Evolutionary conservation across 164 flowering plant genomes (phyloP), one percentile per base, ranked within the genome.

Genomic region (Nymphaea thermarum): DNA sequence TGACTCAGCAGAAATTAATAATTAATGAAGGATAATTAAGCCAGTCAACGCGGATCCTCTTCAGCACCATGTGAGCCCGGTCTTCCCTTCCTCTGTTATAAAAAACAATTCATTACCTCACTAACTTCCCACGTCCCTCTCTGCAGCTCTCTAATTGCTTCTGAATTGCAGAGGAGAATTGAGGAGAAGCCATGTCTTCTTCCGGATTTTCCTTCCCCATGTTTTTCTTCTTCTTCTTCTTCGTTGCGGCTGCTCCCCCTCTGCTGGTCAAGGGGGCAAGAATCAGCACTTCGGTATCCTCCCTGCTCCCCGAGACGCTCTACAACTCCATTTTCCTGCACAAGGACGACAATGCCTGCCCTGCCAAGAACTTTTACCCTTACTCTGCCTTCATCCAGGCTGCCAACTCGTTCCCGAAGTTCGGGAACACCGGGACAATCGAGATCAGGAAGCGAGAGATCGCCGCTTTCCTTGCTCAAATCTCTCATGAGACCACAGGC

Each of bases 401-500:
- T 0, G 44, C 88, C 0, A 64, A 63, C 14, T 15, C 70, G 65
- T 90, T 85, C 63, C 84, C 82, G 0, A 60, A 44, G 6, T 90
- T 90, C n/a, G 96, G 87, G 0, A 78, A 36, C 68, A 67, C 72
- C 0, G 96, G 91, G 3, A 68, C 73, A 44, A 16, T 63, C 3
- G 44, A 8, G 14, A 81, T 77, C 0, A 78, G 88, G 0, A 85
- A 77, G 78, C 77, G 87, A 0, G 96, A 90, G 53, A 74, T 90
- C 5, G 91, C 96, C 0, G 96, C 96, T 12, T 90, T 90, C 64
- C 84, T 90, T 0, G 96, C 88, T 69, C 96, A 90, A 69, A 86
- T 83, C 43, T 90, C 96, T 2, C 96, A 86, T 63, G 96, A 90
- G 74, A 90, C 96, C 2, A 83, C 93, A 0, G 80, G 80, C 76